Base-by-base conservation (phyloP, 2,329 filamentous ascomycete species). In the Rhinocladiella similis region DNA sequence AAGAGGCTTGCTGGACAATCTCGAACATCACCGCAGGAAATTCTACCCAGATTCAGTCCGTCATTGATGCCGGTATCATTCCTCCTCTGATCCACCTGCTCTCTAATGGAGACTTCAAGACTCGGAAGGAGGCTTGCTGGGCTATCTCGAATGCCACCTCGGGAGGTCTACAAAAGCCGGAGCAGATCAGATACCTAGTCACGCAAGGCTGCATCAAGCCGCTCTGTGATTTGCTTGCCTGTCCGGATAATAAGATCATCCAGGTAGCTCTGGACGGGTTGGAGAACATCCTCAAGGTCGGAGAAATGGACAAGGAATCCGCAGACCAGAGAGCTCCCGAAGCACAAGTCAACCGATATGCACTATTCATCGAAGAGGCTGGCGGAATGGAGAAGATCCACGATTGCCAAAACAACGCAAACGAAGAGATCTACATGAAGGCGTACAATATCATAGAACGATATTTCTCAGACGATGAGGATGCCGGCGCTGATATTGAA, bases 351-450 rank as follows among this genome's bases (percentile, higher is more conserved):
- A 99, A 99, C 85, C 88, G 90, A 64, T 99, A 96, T 70, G 94
- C 94, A 46, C 84, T 99, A 63, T 97, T 96, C 77, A 99, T 99
- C 66, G 94, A 99, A 78, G 94, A 99, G 77, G 96, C 92, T 66
- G 91, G 91, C 70, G 94, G 94, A 65, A 99, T 99, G 94, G 94
- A 97, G 81, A 97, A 97, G 87, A 97, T 99, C 67, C 94, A 99
- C 78, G 93, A 97, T 68, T 97, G 94, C 84, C 94, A 99, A 82
- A 97, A 95, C 81, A 99, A 99, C 70, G 93, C 93, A 80, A 99
- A 99, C 78, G 94, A 99, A 79, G 94, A 99, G 78, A 99, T 99
- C 68, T 99, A 99, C 83, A 97, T 99, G 93, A 99, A 99, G 86
- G 94, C 94, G 0, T 99, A 97, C 83, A 97, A 96, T 83, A 99